Evolutionary conservation across 352 stramenopile genomes (phyloP), one percentile per base, ranked within the genome.

Genomic region (Labyrinthula sp.): DNA sequence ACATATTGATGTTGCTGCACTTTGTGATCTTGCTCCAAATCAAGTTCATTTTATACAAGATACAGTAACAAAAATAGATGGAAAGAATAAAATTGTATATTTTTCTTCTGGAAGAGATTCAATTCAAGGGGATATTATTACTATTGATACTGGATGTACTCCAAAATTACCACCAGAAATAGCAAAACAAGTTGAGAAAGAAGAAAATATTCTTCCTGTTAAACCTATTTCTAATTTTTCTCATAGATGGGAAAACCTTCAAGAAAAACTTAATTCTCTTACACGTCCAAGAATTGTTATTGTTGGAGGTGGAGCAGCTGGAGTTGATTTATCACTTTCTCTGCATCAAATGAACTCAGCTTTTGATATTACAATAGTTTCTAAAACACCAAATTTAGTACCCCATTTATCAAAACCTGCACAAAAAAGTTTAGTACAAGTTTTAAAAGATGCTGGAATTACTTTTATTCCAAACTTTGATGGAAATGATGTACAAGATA

Each of bases 201-300:
- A 43, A 18, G 15, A 6, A 22, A 28, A 20, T 18, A 38, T 73
- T 3, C 75, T 64, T 20, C 60, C 68, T 3, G 68, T 77, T 30
- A 77, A 77, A 48, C 68, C 68, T 0, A 77, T 77, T 49, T 54
- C 60, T 15, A 50, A 58, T 15, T 78, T 77, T 48, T 61, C 59
- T 15, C 31, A 17, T 17, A 57, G 65, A 30, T 75, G 61, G 38
- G 26, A 73, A 9, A n/a, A 38, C 1, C 45, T 75, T n/a, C 25
- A 68, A 18, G 35, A 67, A 24, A 40, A 35, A 17, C 37, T 71
- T 12, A 22, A 34, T 29, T n/a, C 59, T 3, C 8, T 14, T 9
- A 30, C 1, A 9, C 21, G 30, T 8, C 2, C 0, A 27, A 1
- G 30, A 25, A 38, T 65, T 17, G 28, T 48, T 26, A 33, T 73